Base-by-base conservation (phyloP, 305 asterid genomes). In the Solanum chacoense region DNA sequence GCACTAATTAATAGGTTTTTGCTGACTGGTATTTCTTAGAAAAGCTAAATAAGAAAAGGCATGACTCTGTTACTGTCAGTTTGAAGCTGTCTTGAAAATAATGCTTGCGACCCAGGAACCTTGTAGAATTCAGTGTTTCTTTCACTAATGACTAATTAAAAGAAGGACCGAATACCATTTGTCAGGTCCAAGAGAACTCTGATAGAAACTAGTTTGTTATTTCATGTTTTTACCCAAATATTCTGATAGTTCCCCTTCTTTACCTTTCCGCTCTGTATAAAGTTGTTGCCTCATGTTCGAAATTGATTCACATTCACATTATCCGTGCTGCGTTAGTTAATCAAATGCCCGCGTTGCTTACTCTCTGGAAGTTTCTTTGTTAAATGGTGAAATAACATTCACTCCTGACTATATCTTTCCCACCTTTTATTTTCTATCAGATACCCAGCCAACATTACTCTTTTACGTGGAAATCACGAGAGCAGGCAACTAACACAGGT, bases 401-500 rank as follows among this genome's bases (percentile, higher is more conserved):
- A 65, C 69, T 83, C 20, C 10, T 89, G 28, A 85, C 88, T 84
- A 72, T 67, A 79, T 86, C 22, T 55, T 80, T 34, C 76, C 55
- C 81, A 24, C 45, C 87, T 88, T 90, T 36, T 87, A 69, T 90
- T 89, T 90, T 36, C 88, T 90, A n/a, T 89, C 93, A 97, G 99
- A 93, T 95, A 95, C 88, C 99, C 99, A 88, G 98, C 99, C 88
- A 94, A 95, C 92, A 96, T 97, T 88, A 97, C 99, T 80, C 96
- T 97, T 84, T 94, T 97, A 38, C 99, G 98, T 85, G 99, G 99
- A 89, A 97, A 97, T 93, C 99, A 97, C 81, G 99, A 97, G 89
- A 97, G 99, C 95, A 92, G 99, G 93, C 99, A 97, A 89, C 90
- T 97, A 88, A 97, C 99, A 34, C 99, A 97, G 98, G 99, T 97